These are phyloP conservation scores for Aspergillus sp. DNA, from an alignment of 2,329 filamentous ascomycete species.

Conservation along the genomic window DNA sequence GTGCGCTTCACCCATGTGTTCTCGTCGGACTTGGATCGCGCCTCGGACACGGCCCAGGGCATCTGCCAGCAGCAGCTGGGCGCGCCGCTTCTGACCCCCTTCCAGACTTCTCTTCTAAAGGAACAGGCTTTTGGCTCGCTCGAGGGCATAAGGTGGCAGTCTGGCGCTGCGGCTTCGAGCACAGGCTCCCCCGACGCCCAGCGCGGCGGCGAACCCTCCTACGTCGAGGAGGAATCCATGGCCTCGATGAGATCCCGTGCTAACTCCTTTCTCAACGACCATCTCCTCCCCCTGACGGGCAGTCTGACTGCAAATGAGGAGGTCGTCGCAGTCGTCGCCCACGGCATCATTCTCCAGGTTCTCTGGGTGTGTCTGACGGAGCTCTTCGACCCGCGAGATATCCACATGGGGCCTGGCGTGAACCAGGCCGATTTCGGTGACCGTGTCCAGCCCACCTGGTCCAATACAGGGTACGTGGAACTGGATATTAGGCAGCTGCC, in stretches of 20 bases:
- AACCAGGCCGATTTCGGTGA: constrained; percentile 35
- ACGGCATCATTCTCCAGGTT: constrained; percentile 67
- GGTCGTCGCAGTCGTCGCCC: constrained; percentile 61
- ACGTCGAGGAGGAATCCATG: constrained; percentile 55
- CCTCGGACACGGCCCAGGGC: constrained; percentile 40
- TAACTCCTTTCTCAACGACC: constrained; percentile 54
- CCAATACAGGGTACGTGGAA: constrained; percentile 56
- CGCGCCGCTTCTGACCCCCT: constrained; percentile 3
- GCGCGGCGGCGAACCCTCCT: constrained; percentile 27
- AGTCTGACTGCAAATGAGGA: constrained; percentile 20
- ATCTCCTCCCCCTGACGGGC: constrained; percentile 50
- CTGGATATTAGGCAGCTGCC: constrained; percentile 23
- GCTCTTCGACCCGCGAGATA: constrained; percentile 41
- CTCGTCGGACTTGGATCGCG: constrained; percentile 67
- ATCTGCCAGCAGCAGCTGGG: constrained; percentile 10
- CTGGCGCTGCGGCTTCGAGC: constrained; percentile 9
- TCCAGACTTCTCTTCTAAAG: constrained; percentile 16
- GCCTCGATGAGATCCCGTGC: constrained; percentile 57
- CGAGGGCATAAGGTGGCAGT: constrained; percentile 23
- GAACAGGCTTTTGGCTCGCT: constrained; percentile 32
- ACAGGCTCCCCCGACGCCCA: constrained; percentile 15
- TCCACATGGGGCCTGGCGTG: constrained; percentile 35
- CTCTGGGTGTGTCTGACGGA: constrained; percentile 57
- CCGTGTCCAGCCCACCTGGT: constrained; percentile 47
- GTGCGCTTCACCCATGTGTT: constrained; percentile 62